phyloP scores from a whole-genome alignment of 2,329 filamentous ascomycete species.

The Pseudogymnoascus sp. region DNA sequence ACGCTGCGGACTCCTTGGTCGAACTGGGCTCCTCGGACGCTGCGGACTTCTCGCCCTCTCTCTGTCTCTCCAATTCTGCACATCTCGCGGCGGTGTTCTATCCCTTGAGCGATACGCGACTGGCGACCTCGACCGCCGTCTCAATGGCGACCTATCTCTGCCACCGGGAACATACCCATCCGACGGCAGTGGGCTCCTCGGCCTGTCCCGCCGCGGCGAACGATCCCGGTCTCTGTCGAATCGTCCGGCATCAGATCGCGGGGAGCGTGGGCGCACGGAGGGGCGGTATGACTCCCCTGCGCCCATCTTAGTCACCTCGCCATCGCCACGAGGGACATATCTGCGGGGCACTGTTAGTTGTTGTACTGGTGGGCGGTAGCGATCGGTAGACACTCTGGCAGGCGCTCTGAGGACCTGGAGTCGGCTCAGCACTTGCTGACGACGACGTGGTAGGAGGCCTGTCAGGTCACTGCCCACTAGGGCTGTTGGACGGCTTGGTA shows the following conservation, averaged over 20 bases:
- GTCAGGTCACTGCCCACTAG: neutral
- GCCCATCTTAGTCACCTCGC: slow-evolving; percentile 29
- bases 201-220: slow-evolving; percentile 14
- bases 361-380: neutral
- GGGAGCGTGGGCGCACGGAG: slow-evolving; percentile 23
- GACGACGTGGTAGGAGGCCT: neutral
- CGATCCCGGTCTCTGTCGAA: slow-evolving; percentile 19
- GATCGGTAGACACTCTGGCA: neutral
- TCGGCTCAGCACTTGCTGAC: neutral
- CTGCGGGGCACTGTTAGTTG: slow-evolving; percentile 10
- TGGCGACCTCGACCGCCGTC: slow-evolving; percentile 27
- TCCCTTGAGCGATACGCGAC: slow-evolving; percentile 23
- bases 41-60: slow-evolving; percentile 11
- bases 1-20: neutral
- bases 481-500: neutral
- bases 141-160: slow-evolving; percentile 23
- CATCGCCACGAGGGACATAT: slow-evolving; percentile 25
- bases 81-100: slow-evolving; percentile 24
- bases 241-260: slow-evolving; percentile 23
- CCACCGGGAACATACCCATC: slow-evolving; percentile 14
- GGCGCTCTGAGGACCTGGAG: neutral
- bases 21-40: neutral
- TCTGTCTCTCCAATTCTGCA: slow-evolving; percentile 14
- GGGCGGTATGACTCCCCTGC: slow-evolving; percentile 30
- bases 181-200: neutral